Evolutionary conservation across 2,329 filamentous ascomycete species (phyloP), one percentile per base, ranked within the genome.

Genomic region (Colletotrichum falcatum): DNA sequence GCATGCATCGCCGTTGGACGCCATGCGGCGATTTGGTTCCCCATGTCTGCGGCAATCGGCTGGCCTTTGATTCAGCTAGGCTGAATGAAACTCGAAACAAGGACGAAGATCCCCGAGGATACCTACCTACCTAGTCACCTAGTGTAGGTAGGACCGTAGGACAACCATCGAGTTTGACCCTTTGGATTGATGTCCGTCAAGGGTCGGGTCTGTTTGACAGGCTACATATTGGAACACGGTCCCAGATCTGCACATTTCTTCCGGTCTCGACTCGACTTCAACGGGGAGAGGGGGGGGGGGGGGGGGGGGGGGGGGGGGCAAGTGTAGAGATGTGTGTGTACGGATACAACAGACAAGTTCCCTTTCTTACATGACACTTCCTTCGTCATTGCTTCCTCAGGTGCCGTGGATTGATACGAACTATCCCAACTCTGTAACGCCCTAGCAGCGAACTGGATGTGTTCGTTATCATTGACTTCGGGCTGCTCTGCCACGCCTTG

Each of bases 351-450:
- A 35, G 23, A 35, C 23, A 16, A 46, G 9, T n/a, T n/a, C 26
- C 51, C 42, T 30, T 56, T 46, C 14, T 35, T 9, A 8, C 44
- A 46, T 23, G 44, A 16, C 9, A 46, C 35, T 48, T 56, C 56
- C 35, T 48, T 56, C 56, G 67, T 58, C 67, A 61, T 70, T 28
- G 37, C 39, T 46, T 18, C 42, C 54, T 48, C 49, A n/a, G 56
- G 56, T 70, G 56, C 49, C 56, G 44, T 49, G 37, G 37, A 66
- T 59, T 70, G 63, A 56, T 66, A 59, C 63, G 67, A 66, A 58
- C 63, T 58, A 67, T 58, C 55, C 62, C 65, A 35, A 62, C 56
- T 61, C 67, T 70, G 67, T 70, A 70, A 66, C 67, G 46, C 56
- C 56, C 56, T 67, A 61, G 63, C 35, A 66, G 42, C 56, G 56